phyloP scores from a whole-genome alignment of 495 filamentous ascomycete species.

The Lasiosphaeria ovina region DNA sequence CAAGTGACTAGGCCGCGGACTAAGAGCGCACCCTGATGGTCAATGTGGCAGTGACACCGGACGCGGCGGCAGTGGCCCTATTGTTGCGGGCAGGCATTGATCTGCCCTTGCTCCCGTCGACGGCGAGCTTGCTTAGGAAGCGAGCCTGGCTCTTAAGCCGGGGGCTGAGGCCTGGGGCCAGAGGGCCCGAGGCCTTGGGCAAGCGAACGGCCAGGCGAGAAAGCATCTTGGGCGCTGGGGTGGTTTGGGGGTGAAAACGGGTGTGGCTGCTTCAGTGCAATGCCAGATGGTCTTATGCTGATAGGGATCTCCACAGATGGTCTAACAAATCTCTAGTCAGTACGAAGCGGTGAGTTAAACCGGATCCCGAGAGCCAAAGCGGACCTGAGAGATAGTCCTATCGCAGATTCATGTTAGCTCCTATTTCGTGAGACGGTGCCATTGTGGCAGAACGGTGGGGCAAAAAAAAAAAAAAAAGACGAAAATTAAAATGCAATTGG shows the following conservation, averaged over 20 bases:
- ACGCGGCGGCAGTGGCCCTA: conserved; percentile 56
- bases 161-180: conserved; percentile 32
- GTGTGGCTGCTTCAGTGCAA: conserved; percentile 18
- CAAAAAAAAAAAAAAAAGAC: conserved; percentile 15
- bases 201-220: conserved; percentile 60
- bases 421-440: neutral
- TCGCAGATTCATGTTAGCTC: conserved; percentile 36
- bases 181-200: conserved; percentile 44
- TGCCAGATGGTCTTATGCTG: conserved; percentile 34
- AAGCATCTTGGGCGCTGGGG: conserved; percentile 58
- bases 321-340: conserved; percentile 54
- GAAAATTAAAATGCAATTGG: conserved; percentile 2
- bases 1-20: neutral
- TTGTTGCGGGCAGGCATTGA: conserved; percentile 44
- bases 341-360: conserved; percentile 45
- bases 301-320: conserved; percentile 94
- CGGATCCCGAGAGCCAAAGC: conserved; percentile 27
- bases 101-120: conserved; percentile 65
- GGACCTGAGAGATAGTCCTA: conserved; percentile 95
- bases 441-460: conserved; percentile 8
- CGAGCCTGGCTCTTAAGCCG: conserved; percentile 46
- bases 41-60: conserved; percentile 78
- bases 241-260: conserved; percentile 19
- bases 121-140: conserved; percentile 47
- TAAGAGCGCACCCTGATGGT: conserved; percentile 74